Evolutionary conservation across 768 basidiomycete genomes (phyloP), one percentile per base, ranked within the genome.

Genomic region (Suillus brevipes): DNA sequence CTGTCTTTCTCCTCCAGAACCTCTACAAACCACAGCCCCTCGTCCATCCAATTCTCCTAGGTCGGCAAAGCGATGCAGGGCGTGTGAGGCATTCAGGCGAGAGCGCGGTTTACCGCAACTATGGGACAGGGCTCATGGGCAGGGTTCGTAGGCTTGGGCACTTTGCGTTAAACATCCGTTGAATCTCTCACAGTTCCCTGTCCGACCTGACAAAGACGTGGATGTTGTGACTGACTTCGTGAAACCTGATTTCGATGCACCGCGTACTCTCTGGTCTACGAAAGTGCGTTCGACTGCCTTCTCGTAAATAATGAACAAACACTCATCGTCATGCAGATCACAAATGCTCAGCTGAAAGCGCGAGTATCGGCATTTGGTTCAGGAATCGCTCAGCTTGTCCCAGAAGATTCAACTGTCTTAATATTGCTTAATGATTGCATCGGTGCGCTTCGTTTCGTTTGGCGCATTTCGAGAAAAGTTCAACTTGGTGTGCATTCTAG

Each of bases 1-100:
- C 90, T 10, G 84, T 92, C 45, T 92, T 92, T 73, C 82, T 92
- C 38, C 80, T 93, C 52, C 88, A 88, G 72, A 92, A 87, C 73
- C 79, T 92, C 66, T 91, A 92, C 78, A 91, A 85, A 69, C 91
- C 90, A 4, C 90, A 91, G 69, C 89, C 90, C 2, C 85, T 96
- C 50, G 94, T 96, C 0, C 95, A 97, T 72, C 95, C 95, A n/a
- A 91, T 98, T 68, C 83, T 97, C 10, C 84, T 98, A 1, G 95
- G 95, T 8, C 82, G 94, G 59, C 95, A 98, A 82, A 94, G 93
- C 70, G 96, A 97, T 75, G 90, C 90, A 34, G 89, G 88, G 14
- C 83, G 89, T 59, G 92, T 95, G 4, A 82, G 95, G 61, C 89
- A 92, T 71, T 83, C 90, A 14, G 82, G 85, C 9, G 91, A 96